Base-by-base conservation (phyloP, 192 early-diverging fungal species). In the Jimgerdemannia lactiflua region DNA sequence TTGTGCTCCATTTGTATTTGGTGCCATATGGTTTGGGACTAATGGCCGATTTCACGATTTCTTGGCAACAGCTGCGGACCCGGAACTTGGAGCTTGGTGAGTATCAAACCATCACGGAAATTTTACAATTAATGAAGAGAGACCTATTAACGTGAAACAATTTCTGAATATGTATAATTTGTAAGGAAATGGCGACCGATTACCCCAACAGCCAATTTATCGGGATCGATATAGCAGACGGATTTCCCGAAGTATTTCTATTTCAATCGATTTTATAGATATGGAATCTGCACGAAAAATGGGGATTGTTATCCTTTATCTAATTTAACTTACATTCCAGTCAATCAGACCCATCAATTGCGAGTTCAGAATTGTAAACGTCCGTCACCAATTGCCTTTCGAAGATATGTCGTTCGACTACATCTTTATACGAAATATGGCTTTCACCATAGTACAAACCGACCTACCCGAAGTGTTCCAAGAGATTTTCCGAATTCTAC, bases 121-220 rank as follows among this genome's bases (percentile, higher is more conserved):
- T 29, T 29, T 29, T 29, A 29, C 29, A 29, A 29, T 29, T 29
- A 29, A 29, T 18, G 14, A 4, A 3, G 17, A 4, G 69, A 29
- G 29, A 29, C 29, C 29, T 29, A 29, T 29, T 29, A 29, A 29
- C 42, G 69, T 39, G 42, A 11, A 39, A 70, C 42, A 18, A 70
- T 70, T 17, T 4, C 18, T 70, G 14, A n/a, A 70, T 72, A 39
- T 49, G 42, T 43, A 4, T 19, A 43, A 4, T 4, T 4, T 17
- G 3, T 2, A 18, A 72, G 74, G 80, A 80, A 69, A 74, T 77
- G 69, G 79, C 75, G 18, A 74, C 63, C 3, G 72, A 76, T 42
- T 71, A 76, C n/a, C 75, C 79, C 3, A 49, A 69, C 3, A 77
- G 71, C 14, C 3, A 44, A 4, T 74, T 80, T 67, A 59, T 43